Evolutionary conservation across 2,329 filamentous ascomycete genomes (phyloP), one percentile per base, ranked within the genome.

Genomic region (Aureobasidium sp.): DNA sequence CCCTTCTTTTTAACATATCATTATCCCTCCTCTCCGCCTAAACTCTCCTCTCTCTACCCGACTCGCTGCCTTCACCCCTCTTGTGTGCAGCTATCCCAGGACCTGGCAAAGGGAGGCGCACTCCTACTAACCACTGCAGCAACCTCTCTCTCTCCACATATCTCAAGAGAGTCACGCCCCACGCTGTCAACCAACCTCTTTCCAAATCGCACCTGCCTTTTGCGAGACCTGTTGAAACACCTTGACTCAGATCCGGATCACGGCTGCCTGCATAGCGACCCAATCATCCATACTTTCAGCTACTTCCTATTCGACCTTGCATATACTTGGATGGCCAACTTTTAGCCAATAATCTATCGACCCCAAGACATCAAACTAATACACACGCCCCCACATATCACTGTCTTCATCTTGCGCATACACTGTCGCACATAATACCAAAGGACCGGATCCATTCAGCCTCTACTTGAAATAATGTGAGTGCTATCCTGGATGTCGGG

Each of bases 151-250:
- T 49, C 36, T 50, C 57, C 57, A 50, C 57, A 41, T 34, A 50
- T 50, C 57, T 50, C 53, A 57, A 48, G 53, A 57, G 37, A 41
- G 44, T 59, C 57, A 59, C 57, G 45, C 57, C 36, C 57, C 57
- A 30, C 36, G 44, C 54, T 48, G 47, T 61, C 37, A 53, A 50
- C 39, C 49, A 47, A 49, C 59, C 32, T 54, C 36, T 47, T 30
- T 41, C 27, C 25, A 27, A 39, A 55, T 50, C 36, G 36, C 45
- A 39, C 49, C 59, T 61, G 39, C 49, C 30, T 59, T 16, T 59
- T 54, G 59, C 59, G 48, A 61, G 59, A 61, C 59, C 48, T 44
- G 59, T 61, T 61, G 59, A 61, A 61, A 61, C 59, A 61, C 41
- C 32, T 55, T 61, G 59, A 61, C 42, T 61, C 59, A 61, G 50